Evolutionary conservation across 495 filamentous ascomycete species (phyloP), one percentile per base, ranked within the genome.

Genomic region (Talaromyces ruber): DNA sequence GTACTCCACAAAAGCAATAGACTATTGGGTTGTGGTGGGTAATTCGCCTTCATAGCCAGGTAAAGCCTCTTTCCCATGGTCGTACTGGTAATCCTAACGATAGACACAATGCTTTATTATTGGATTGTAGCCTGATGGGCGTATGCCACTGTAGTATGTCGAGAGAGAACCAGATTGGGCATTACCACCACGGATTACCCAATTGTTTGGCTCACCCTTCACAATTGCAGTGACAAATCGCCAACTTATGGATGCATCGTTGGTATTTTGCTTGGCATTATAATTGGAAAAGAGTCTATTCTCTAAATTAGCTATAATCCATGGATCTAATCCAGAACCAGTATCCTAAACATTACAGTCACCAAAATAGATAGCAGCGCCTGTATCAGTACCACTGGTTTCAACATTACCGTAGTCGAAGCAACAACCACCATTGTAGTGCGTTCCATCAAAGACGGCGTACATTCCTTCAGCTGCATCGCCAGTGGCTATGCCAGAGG

Each of bases 341-440:
- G 66, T 70, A 29, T 82, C 83, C 81, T 79, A 83, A 66, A 51
- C 60, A 9, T 71, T 79, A 65, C 64, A 73, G 61, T 68, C 67
- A 32, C 83, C 83, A 68, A 69, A 85, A 74, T 86, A 86, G 69
- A 86, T 79, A 45, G 82, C 80, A 61, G 76, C 74, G 47, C 83
- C 83, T 1, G 82, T 84, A 64, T 85, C 82, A 9, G 22, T 65
- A 62, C 70, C 79, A 66, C 66, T 82, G 25, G 72, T 78, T 70
- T 86, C 83, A 45, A 82, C 82, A 45, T 86, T 86, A 58, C 82
- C 83, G 57, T 86, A 86, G 69, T 86, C 83, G 64, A 83, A 86
- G 72, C 83, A 86, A 74, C 83, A 86, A 28, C 45, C 76, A 28
- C 62, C 73, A 58, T 85, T 85, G 70, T 82, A 85, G 64, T 85